Evolutionary conservation across 2,329 filamentous ascomycete species (phyloP).

Genomic region (Penicillium verrucosum): DNA sequence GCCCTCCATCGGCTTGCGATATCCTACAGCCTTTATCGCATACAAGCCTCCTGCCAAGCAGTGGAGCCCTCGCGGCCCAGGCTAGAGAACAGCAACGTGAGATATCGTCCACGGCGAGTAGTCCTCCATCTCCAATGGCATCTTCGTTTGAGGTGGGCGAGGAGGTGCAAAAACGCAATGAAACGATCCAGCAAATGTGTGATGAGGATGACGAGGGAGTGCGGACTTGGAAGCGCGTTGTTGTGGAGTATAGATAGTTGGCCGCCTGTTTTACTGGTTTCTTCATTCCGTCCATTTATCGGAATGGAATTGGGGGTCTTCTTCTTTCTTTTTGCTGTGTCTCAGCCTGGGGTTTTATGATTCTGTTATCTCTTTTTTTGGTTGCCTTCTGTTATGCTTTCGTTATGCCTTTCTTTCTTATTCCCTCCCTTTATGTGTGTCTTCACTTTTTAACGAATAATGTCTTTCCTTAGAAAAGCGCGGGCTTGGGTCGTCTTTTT

Average conservation of each 20-base stretch:
- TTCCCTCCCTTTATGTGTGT: neutral
- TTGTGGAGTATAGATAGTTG: slow-evolving; percentile 37
- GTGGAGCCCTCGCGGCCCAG: slow-evolving; percentile 20
- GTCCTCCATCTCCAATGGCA: neutral
- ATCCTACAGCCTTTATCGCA: slow-evolving; percentile 21
- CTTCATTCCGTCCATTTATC: neutral
- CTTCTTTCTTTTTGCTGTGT: no score
- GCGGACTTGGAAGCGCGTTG: slow-evolving; percentile 34
- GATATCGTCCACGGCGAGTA: no score
- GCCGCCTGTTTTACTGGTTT: neutral
- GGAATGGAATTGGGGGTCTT: no score
- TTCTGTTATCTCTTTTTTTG: neutral
- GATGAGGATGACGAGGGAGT: slow-evolving; percentile 30
- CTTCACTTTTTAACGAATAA: slow-evolving; percentile 6
- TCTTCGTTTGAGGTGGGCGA: neutral
- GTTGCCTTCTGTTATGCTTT: slow-evolving; percentile 1
- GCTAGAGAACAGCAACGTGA: slow-evolving; percentile 11
- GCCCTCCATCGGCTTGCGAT: slow-evolving; percentile 16
- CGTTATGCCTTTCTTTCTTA: neutral
- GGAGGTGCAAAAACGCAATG: slow-evolving; percentile 28
- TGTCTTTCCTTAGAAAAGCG: slow-evolving; percentile 7
- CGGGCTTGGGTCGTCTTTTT: slow-evolving; percentile 1
- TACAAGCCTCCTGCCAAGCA: slow-evolving; percentile 17
- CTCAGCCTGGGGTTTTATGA: neutral
- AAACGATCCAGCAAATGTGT: slow-evolving; percentile 32